A percentile compares a stretch with the other conserved stretches of the same genome.
These are phyloP conservation scores for Aspergillus chevalieri DNA, from an alignment of 2,329 filamentous ascomycete genomes.

Conservation along the genomic window DNA sequence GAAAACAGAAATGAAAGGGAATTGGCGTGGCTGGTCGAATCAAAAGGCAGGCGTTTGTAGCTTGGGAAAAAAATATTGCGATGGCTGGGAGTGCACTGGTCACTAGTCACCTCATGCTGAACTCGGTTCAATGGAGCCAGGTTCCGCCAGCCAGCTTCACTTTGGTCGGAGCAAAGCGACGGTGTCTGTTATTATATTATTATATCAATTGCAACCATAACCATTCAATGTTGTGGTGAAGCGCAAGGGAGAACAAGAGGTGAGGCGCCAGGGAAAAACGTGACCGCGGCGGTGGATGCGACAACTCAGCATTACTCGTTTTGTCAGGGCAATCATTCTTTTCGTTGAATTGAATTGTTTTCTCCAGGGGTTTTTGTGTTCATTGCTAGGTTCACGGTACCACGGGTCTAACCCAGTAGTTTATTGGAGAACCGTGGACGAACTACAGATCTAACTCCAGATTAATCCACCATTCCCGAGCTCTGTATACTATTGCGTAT, in stretches of 20 bases:
- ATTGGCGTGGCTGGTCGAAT: slow-evolving; percentile 29
- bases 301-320: neutral
- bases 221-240: too few species aligned
- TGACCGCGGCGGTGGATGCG: neutral
- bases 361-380: too few species aligned
- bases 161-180: neutral
- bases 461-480: too few species aligned
- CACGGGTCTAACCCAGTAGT: neutral
- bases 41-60: slow-evolving; percentile 4
- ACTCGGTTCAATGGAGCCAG: neutral
- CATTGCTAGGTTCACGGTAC: too few species aligned
- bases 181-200: too few species aligned
- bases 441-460: neutral
- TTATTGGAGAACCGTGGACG: neutral
- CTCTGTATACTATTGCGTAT: too few species aligned
- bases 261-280: neutral
- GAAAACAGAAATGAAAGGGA: slow-evolving; percentile 3
- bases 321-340: too few species aligned
- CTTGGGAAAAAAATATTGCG: slow-evolving; percentile 27
- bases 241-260: neutral
- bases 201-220: too few species aligned
- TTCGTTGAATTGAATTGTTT: too few species aligned
- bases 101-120: slow-evolving; percentile 9
- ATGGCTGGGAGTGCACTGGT: slow-evolving; percentile 32
- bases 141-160: neutral